Evolutionary conservation across 2,329 filamentous ascomycete genomes (phyloP), one percentile per base, ranked within the genome.

Genomic region (Scytalidium sp.): DNA sequence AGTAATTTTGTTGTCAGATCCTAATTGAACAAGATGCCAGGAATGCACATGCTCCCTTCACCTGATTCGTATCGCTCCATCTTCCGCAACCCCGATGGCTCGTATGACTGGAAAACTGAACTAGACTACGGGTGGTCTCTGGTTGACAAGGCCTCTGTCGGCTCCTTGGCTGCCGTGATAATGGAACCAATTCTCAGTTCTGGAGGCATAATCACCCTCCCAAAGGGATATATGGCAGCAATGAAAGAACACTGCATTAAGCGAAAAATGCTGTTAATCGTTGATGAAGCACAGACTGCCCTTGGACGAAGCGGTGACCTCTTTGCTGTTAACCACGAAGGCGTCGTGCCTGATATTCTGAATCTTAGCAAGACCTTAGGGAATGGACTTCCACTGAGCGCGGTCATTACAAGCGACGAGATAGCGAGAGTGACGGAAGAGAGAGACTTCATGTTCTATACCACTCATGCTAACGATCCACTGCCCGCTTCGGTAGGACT

Each of bases 31-130:
- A 50, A 62, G 57, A 75, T 83, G 66, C 80, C 79, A 0, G 83
- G 83, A 0, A 75, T 78, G 49, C 69, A 82, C 3, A 73, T 72
- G 1, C 73, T 87, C 32, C 83, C 83, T 0, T 73, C 79, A 0
- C 83, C 83, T 0, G 78, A 85, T 55, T 70, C 76, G 0, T 86
- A 85, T 59, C 76, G 82, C 3, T 85, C 82, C 0, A 71, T 76
- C 0, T 87, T 87, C 63, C 74, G 78, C 9, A 74, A 76, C 29
- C 19, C 75, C 0, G 81, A 86, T 53, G 81, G 81, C 1, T 74
- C 73, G 0, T 81, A 87, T 54, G 83, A 87, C 60, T 87, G 83
- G 83, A 71, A 82, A 55, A 76, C 79, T 0, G 84, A 87, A 60
- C 66, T 87, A 13, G 74, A 82, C 10, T 86, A 79, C 56, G 81